A percentile compares a stretch with the other conserved stretches of the same genome.
phyloP scores from a whole-genome alignment of 352 stramenopile genomes.

The Globisporangium lucens region DNA sequence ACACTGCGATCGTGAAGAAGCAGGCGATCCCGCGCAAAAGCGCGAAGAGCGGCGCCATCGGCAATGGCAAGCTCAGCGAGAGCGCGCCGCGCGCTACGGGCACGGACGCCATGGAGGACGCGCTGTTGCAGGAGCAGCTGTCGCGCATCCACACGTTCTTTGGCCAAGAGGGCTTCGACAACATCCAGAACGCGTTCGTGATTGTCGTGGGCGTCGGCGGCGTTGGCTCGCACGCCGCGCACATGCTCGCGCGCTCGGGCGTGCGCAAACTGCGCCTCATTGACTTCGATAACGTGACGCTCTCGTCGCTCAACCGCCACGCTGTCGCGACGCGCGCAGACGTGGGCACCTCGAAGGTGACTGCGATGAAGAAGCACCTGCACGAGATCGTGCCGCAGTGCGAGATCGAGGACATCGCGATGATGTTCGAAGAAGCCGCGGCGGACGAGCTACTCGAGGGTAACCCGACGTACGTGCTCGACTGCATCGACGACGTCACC shows the following conservation, averaged over 20 bases:
- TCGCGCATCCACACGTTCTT: conserved; percentile 96
- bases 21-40: background rate
- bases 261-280: conserved; percentile 95
- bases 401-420: conserved; percentile 78
- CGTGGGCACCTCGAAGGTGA: conserved; percentile 94
- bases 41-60: background rate
- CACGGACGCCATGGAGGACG: conserved; percentile 41
- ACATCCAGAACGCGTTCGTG: conserved; percentile 88
- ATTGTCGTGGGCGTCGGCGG: conserved; percentile 96
- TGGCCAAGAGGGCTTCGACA: conserved; percentile 88
- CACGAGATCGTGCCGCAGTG: conserved; percentile 73
- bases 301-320: conserved; percentile 99
- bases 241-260: conserved; percentile 97
- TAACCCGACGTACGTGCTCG: conserved; percentile 93
- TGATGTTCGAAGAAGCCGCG: conserved; percentile 89
- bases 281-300: conserved; percentile 99
- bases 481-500: conserved; percentile 99
- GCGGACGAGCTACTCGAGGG: conserved; percentile 82
- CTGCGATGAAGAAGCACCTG: conserved; percentile 82
- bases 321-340: conserved; percentile 95
- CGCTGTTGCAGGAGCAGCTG: conserved; percentile 79
- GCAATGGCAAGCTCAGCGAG: conserved; percentile 1
- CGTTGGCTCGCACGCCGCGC: conserved; percentile 95
- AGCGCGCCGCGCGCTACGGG: conserved; percentile 12
- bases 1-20: conserved; percentile 32